phyloP scores from a whole-genome alignment of 768 basidiomycete species.

The Phylloporus rhodoxanthus region DNA sequence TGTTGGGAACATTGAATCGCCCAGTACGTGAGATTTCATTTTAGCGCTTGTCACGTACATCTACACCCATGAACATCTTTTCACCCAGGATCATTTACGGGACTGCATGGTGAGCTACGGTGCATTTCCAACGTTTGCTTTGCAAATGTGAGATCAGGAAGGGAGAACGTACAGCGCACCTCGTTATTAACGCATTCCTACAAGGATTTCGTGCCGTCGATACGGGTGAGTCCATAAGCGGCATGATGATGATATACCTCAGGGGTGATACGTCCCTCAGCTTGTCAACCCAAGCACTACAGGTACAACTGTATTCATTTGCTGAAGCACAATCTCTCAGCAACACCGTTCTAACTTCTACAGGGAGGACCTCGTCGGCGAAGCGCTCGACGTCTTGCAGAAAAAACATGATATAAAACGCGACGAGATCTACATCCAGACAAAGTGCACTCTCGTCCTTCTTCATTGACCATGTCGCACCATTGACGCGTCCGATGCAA shows the following conservation, averaged over 20 bases:
- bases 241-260: not conserved
- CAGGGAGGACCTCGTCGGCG: conserved; percentile 78
- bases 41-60: conserved; percentile 1
- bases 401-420: conserved; percentile 57
- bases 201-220: conserved; percentile 79
- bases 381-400: conserved; percentile 54
- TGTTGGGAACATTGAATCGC: too few species aligned
- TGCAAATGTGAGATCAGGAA: conserved; percentile 48
- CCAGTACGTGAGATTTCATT: not conserved
- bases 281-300: conserved; percentile 71
- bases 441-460: conserved; percentile 47
- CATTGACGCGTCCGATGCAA: not conserved
- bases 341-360: not conserved
- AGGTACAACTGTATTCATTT: conserved; percentile 34
- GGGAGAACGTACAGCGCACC: conserved; percentile 58
- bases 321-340: not conserved
- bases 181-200: conserved; percentile 67
- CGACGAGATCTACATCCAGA: conserved; percentile 71
- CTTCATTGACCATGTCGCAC: conserved; percentile 1
- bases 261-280: conserved; percentile 30
- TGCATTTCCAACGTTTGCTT: not conserved
- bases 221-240: conserved; percentile 49
- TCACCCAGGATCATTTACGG: conserved; percentile 51
- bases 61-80: conserved; percentile 27
- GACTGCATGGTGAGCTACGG: conserved; percentile 48